A percentile compares a stretch with the other conserved stretches of the same genome.
phyloP scores from a whole-genome alignment of 257 asterid genomes.

The Pogostemon cablin region DNA sequence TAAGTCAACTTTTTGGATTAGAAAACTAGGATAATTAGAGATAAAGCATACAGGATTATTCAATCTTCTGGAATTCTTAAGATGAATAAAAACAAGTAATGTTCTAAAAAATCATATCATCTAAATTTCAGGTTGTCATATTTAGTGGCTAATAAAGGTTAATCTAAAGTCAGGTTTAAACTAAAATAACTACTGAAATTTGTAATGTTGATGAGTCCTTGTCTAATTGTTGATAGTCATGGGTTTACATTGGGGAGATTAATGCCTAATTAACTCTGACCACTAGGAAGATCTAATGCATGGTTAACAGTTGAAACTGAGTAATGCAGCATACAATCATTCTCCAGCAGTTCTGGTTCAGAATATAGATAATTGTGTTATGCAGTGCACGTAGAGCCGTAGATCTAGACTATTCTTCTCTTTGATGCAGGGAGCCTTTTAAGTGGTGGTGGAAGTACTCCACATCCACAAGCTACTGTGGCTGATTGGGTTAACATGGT shows the following conservation, averaged over 20 bases:
- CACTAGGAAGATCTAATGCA: background rate
- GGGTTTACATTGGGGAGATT: constrained; percentile 10
- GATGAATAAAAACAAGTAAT: background rate
- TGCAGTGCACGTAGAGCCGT: background rate
- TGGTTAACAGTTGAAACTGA: background rate
- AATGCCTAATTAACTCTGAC: background rate
- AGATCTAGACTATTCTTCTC: background rate
- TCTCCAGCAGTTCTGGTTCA: constrained; percentile 13
- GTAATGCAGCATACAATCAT: background rate
- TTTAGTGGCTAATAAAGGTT: background rate
- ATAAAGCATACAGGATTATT: background rate
- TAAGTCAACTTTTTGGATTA: background rate
- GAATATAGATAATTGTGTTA: background rate
- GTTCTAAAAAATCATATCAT: no score
- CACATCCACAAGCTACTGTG: constrained; percentile 69
- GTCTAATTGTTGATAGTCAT: background rate
- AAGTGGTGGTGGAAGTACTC: constrained; percentile 93
- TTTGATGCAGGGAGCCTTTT: constrained; percentile 66
- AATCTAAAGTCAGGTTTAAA: background rate
- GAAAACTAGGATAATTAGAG: constrained; percentile 3
- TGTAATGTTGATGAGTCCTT: background rate
- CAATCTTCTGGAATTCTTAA: constrained; percentile 14
- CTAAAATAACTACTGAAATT: background rate
- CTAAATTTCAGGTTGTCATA: no score
- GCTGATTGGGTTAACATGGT: constrained; percentile 83